Evolutionary conservation across 2,329 filamentous ascomycete genomes (phyloP).

Genomic region (Dactylellina cionopaga): DNA sequence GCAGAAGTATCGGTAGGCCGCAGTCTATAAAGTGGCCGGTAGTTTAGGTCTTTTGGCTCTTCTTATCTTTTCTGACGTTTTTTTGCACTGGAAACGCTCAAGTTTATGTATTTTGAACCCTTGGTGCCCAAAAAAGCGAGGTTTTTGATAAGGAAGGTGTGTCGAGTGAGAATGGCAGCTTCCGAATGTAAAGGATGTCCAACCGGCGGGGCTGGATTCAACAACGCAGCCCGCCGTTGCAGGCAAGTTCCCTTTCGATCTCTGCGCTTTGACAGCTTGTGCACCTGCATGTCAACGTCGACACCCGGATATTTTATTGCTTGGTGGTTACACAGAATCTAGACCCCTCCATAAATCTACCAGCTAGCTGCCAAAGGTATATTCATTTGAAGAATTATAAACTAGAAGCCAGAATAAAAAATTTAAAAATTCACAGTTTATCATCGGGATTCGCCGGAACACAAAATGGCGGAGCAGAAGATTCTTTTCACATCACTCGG

Average conservation of each 20-base stretch:
- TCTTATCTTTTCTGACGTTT: too few relatives aligned
- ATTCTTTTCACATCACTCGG: constrained; percentile 35
- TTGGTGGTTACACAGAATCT: constrained; percentile 16
- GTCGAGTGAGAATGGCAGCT: constrained; percentile 19
- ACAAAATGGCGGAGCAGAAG: constrained; percentile 4
- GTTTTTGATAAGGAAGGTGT: constrained; percentile 40
- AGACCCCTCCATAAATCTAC: neutral
- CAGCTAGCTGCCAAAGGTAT: neutral
- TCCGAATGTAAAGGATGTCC: constrained; percentile 22
- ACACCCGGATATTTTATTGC: too few relatives aligned
- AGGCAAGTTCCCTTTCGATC: neutral
- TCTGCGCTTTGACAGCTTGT: neutral
- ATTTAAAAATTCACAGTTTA: too few relatives aligned
- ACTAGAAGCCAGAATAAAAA: too few relatives aligned
- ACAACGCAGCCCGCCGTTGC: neutral
- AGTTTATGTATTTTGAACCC: neutral
- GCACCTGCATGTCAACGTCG: neutral
- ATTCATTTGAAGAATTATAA: neutral
- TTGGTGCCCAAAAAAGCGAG: neutral
- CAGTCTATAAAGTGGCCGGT: too few relatives aligned
- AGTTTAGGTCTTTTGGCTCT: too few relatives aligned
- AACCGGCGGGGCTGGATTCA: neutral
- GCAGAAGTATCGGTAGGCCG: too few relatives aligned
- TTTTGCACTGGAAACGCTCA: too few relatives aligned
- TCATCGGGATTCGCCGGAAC: too few relatives aligned